Evolutionary conservation across 2,329 filamentous ascomycete species (phyloP), one percentile per base, ranked within the genome.

Genomic region (Aspergillus tanneri): DNA sequence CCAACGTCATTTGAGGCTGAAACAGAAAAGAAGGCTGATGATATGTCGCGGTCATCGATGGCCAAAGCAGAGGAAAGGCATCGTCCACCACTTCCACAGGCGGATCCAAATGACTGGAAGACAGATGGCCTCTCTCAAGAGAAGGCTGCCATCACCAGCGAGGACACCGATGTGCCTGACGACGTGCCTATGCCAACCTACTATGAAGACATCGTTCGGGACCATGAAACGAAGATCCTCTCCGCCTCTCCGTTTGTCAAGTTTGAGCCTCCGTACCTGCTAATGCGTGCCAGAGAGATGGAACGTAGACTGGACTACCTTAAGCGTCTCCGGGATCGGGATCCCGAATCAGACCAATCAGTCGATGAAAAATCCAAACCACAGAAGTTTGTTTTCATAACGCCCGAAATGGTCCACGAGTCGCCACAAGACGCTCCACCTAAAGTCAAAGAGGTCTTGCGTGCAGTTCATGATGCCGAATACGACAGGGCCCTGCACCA

Each of bases 221-320:
- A 95, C 61, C 90, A 95, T 62, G 84, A 95, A 62, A 96, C 90
- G 5, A 95, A 92, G 63, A 87, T 99, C 36, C 75, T 99, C 5
- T 99, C 95, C 1, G 90, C 90, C 1, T 99, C 93, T 0, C 93
- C 93, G 0, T 97, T 96, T 64, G 93, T 99, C 56, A 92, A 90
- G 62, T 99, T 97, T 64, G 87, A 88, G 55, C 90, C 93, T 64
- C 93, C 93, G 0, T 95, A 97, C 68, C 80, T 97, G 19, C 78
- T 99, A 28, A 95, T 93, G 79, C 89, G 88, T 63, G 87, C 93
- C 34, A 85, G 93, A 41, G 91, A 96, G 65, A 87, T 96, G 63
- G 93, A 99, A 70, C 80, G 88, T 43, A 84, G 87, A 46, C 76
- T 99, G 4, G 81, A 87, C 2, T 90, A 95, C 64, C 78, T 96